Evolutionary conservation across 2,329 filamentous ascomycete genomes (phyloP).

Genomic region (Escovopsis sp.): DNA sequence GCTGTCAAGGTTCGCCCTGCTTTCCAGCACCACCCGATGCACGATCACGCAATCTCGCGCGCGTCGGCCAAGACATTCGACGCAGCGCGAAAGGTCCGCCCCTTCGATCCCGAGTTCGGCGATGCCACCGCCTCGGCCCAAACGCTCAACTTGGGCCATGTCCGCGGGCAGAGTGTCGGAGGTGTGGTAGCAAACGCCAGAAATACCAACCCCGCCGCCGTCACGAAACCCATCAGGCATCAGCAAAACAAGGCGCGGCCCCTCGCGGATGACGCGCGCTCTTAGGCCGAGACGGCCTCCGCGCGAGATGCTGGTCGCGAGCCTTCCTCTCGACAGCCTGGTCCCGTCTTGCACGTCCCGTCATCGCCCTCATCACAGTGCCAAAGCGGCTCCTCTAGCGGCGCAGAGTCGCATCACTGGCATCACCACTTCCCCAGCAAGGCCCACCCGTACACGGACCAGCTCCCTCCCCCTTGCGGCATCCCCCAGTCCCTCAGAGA

Average conservation of each 20-base stretch:
- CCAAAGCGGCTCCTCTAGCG: neutral
- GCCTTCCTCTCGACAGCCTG: neutral
- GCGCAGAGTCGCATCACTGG: constrained; percentile 2
- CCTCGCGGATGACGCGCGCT: neutral
- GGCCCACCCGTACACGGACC: constrained; percentile 1
- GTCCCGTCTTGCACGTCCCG: neutral
- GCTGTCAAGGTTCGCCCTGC: constrained; percentile 14
- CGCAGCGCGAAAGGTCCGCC: constrained; percentile 7
- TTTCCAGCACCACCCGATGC: constrained; percentile 6
- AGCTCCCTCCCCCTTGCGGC: neutral
- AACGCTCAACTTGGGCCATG: too few species aligned
- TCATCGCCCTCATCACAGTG: neutral
- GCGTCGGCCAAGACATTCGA: constrained; percentile 5
- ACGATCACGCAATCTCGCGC: constrained; percentile 9
- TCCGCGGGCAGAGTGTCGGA: too few species aligned
- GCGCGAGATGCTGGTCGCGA: neutral
- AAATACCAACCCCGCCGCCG: too few species aligned
- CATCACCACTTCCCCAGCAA: constrained; percentile 8
- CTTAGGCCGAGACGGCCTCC: neutral
- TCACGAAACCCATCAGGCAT: too few species aligned
- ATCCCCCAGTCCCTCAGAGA: constrained; percentile 1
- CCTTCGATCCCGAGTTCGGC: constrained; percentile 6
- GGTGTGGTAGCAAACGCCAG: too few species aligned
- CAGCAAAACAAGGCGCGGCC: constrained; percentile 5
- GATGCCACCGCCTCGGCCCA: too few species aligned